A percentile compares a stretch with the other conserved stretches of the same genome.
These are phyloP conservation scores for Carex parvula DNA, from an alignment of 176 grass and related monocot species.

Conservation along the genomic window DNA sequence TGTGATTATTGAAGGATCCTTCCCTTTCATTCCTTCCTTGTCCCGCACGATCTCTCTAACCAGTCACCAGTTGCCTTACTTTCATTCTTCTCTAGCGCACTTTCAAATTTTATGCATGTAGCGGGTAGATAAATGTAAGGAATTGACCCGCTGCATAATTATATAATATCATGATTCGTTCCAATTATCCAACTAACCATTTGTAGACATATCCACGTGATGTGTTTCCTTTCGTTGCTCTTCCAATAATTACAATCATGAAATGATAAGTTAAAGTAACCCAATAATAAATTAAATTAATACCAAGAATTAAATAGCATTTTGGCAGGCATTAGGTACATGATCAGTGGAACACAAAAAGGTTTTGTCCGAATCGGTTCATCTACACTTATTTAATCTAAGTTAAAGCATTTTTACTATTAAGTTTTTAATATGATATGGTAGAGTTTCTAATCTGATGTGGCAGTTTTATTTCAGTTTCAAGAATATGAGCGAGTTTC, in stretches of 20 bases:
- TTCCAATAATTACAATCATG: constrained; percentile 27
- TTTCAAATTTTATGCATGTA: neutral
- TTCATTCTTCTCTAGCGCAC: neutral
- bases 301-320: neutral
- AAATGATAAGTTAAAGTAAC: constrained; percentile 8
- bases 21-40: constrained; percentile 30
- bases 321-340: constrained; percentile 8
- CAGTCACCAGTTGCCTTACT: neutral
- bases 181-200: neutral
- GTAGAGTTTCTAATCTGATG: too few relatives aligned
- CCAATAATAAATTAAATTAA: neutral
- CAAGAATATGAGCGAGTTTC: too few relatives aligned
- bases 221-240: neutral
- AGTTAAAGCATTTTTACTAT: too few relatives aligned
- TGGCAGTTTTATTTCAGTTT: too few relatives aligned
- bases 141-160: constrained; percentile 5
- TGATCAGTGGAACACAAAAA: constrained; percentile 20
- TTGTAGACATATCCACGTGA: constrained; percentile 19
- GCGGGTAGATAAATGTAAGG: neutral
- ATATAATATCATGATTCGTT: neutral
- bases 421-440: too few relatives aligned
- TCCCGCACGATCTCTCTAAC: constrained; percentile 12
- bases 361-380: neutral
- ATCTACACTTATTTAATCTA: neutral
- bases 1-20: constrained; percentile 29